Conservation (phyloP, 2,329 filamentous ascomycete species). For the Hymenoscyphus fructigenus region DNA sequence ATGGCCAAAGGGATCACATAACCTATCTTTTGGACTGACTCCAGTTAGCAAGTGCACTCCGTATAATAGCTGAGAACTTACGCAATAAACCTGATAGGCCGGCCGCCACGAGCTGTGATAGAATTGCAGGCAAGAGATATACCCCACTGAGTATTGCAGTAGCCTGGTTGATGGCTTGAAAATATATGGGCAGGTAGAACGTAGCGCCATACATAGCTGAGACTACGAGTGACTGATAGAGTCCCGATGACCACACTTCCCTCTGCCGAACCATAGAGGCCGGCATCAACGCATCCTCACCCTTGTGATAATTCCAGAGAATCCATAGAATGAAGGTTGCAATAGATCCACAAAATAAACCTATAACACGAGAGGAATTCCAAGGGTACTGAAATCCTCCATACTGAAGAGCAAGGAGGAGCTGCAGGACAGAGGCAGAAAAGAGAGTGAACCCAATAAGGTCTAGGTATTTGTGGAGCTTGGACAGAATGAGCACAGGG, state of each 20-base stretch:
- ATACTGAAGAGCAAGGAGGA: constrained; percentile 38
- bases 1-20: constrained; percentile 37
- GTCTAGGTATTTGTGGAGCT: constrained; percentile 27
- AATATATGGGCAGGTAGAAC: constrained; percentile 28
- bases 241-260: constrained; percentile 11
- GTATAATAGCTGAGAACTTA: constrained; percentile 6
- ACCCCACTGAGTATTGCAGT: constrained; percentile 30
- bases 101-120: constrained; percentile 15
- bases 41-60: not conserved
- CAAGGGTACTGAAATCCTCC: constrained; percentile 37
- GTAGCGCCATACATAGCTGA: too few relatives aligned
- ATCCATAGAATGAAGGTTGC: constrained; percentile 26
- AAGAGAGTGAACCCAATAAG: constrained; percentile 37
- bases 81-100: constrained; percentile 20
- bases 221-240: too few relatives aligned
- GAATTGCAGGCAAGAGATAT: constrained; percentile 27
- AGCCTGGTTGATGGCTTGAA: constrained; percentile 34
- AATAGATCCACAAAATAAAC: constrained; percentile 29
- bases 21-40: constrained; percentile 23
- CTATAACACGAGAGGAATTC: constrained; percentile 31
- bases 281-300: constrained; percentile 35
- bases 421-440: constrained; percentile 34
- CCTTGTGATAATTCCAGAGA: constrained; percentile 28
- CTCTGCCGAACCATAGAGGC: constrained; percentile 27
- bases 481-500: not conserved